These are phyloP conservation scores for Streptanthus diversifolius DNA, from an alignment of 345 rosid species.

Conservation along the genomic window DNA sequence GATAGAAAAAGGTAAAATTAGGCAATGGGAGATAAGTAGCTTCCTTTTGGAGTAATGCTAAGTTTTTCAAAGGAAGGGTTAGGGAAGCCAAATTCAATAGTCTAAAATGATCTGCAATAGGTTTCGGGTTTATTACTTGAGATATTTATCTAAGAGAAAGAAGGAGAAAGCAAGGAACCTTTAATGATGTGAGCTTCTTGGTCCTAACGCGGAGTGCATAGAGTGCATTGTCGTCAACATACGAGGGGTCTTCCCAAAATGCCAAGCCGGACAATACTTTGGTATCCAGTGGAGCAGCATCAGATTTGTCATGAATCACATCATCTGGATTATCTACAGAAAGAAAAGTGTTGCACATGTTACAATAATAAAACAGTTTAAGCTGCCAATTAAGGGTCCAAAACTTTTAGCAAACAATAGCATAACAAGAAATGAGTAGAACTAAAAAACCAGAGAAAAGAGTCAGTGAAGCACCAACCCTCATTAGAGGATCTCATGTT, in stretches of 20 bases:
- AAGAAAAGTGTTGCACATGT: neutral
- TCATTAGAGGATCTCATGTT: conserved; percentile 18
- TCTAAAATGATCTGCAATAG: no score
- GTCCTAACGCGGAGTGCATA: conserved; percentile 48
- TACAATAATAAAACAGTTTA: neutral
- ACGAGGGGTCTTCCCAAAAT: conserved; percentile 44
- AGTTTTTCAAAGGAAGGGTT: no score
- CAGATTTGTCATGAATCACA: conserved; percentile 22
- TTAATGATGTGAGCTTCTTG: conserved; percentile 49
- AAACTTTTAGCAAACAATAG: neutral
- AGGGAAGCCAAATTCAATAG: no score
- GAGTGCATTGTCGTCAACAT: conserved; percentile 42
- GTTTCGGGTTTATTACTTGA: neutral
- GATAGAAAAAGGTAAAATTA: neutral
- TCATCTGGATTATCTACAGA: conserved; percentile 35
- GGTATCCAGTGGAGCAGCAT: conserved; percentile 42
- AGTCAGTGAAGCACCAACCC: conserved; percentile 38
- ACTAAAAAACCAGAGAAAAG: neutral
- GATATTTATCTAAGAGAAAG: conserved; percentile 9
- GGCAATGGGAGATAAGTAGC: neutral
- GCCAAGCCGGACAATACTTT: conserved; percentile 41
- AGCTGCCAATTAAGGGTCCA: neutral
- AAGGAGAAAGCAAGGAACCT: conserved; percentile 44
- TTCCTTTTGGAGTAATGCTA: neutral
- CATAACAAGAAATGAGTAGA: neutral